A percentile compares a stretch with the other conserved stretches of the same genome.
Conservation (phyloP, 108 stramenopile genomes). For the Nitzschia sp. region DNA sequence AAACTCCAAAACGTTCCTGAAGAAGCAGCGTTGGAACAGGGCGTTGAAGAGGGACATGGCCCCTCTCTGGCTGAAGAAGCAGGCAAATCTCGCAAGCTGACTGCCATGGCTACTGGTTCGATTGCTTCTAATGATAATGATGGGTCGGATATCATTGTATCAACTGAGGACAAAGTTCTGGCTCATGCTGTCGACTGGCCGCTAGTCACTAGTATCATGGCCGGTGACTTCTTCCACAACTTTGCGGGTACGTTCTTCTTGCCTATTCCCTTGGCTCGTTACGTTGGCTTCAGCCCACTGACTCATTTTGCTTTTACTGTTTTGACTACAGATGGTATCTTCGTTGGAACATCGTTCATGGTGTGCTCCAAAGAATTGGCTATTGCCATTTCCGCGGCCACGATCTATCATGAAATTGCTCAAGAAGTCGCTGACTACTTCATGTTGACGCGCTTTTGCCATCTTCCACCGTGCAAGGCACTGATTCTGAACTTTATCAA, state of each 20-base stretch:
- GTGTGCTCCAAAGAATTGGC: slow-evolving; percentile 49
- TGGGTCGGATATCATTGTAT: not conserved
- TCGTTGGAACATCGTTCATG: slow-evolving; percentile 78
- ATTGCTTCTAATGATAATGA: not conserved
- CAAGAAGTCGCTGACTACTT: slow-evolving; percentile 89
- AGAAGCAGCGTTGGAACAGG: not conserved
- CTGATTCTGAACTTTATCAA: slow-evolving; percentile 64
- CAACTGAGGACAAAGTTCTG: not conserved
- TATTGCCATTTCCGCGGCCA: slow-evolving; percentile 53
- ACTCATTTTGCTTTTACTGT: slow-evolving; percentile 28
- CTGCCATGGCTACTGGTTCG: not conserved
- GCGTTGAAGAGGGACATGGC: not conserved
- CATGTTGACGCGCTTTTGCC: slow-evolving; percentile 64
- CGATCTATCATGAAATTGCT: slow-evolving; percentile 79
- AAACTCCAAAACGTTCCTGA: not conserved
- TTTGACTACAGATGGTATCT: slow-evolving; percentile 87
- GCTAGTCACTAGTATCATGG: slow-evolving; percentile 27
- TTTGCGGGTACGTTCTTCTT: slow-evolving; percentile 51
- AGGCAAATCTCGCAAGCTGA: slow-evolving; percentile 14
- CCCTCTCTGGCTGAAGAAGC: not conserved
- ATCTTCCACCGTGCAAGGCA: slow-evolving; percentile 50
- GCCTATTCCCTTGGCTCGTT: not conserved
- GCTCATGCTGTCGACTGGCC: slow-evolving; percentile 22
- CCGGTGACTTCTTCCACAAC: slow-evolving; percentile 82
- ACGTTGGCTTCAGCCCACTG: not conserved